Evolutionary conservation across 495 filamentous ascomycete species (phyloP), one percentile per base, ranked within the genome.

Genomic region (Hypoxylon intermedium): DNA sequence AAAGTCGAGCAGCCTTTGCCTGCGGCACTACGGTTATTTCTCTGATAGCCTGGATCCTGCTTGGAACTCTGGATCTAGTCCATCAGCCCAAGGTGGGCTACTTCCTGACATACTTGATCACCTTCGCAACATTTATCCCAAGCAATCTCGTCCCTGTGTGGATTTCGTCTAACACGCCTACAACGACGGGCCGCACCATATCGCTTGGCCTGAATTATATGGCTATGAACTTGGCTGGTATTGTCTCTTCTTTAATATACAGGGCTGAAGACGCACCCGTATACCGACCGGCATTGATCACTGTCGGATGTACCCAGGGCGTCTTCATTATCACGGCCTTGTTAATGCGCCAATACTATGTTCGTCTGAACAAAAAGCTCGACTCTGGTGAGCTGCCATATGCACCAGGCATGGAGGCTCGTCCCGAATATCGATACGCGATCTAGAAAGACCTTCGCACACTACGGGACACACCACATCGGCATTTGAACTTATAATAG

Each of bases 1-100:
- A 70, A 23, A 68, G 75, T 46, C 75, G 83, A 9, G 71, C 82
- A 3, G 54, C 72, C 18, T 81, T 77, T 40, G 79, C 84, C 47
- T 69, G 83, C 18, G 63, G 69, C 13, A 81, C 75, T 11, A 72
- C 84, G 16, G 60, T 58, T n/a, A 58, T 85, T 11, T 72, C 77
- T 5, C 44, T 85, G 6, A 26, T 78, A n/a, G 73, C 83, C 2
- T 71, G 53, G 53, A 58, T 64, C 18, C 53, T 64, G 7, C 53
- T 64, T 0, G 60, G 53, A 11, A 58, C 48, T 26, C 26, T 64
- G 5, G 60, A 64, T 16, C 19, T 64, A 5, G 54, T 58, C 1
- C 47, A 43, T 18, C 34, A 47, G 4, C 47, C 49, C 1, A 40
- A 45, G 23, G 60, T 64, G 3, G 60, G 60, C 11, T 64, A 64